Evolutionary conservation across 2,329 filamentous ascomycete genomes (phyloP).

Genomic region (Sporothrix dimorphospora): DNA sequence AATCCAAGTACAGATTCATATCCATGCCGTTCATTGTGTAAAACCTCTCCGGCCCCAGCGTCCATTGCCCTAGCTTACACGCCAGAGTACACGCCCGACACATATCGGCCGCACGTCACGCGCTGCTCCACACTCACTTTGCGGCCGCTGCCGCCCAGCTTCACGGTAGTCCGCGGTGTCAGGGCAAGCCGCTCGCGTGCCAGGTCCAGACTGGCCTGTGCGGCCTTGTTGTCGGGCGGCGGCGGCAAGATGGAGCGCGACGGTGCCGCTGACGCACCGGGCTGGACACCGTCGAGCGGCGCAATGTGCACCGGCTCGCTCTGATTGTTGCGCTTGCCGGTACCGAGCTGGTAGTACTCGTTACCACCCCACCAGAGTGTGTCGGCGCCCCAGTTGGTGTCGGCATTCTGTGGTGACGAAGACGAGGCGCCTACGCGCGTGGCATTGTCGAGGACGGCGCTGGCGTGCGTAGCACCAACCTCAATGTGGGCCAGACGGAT

Average conservation of each 20-base stretch:
- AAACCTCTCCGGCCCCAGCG: neutral
- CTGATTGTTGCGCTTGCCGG: slow-evolving; percentile 82
- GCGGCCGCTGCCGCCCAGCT: slow-evolving; percentile 65
- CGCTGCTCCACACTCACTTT: slow-evolving; percentile 80
- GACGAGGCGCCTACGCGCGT: slow-evolving; percentile 59
- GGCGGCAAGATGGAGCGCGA: neutral
- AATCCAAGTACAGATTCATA: neutral
- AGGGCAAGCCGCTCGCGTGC: slow-evolving; percentile 72
- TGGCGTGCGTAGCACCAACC: slow-evolving; percentile 78
- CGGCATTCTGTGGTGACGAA: slow-evolving; percentile 56
- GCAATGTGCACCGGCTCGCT: slow-evolving; percentile 76
- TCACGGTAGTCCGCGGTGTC: slow-evolving; percentile 73
- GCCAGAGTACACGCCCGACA: slow-evolving; percentile 79
- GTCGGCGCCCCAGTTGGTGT: slow-evolving; percentile 87
- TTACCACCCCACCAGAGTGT: slow-evolving; percentile 95
- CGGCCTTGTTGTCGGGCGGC: neutral
- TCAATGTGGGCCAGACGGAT: slow-evolving; percentile 76
- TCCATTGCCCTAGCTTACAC: neutral
- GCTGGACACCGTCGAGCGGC: slow-evolving; percentile 60
- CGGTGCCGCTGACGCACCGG: neutral
- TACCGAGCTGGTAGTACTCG: slow-evolving; percentile 90
- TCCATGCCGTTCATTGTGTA: neutral
- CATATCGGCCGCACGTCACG: slow-evolving; percentile 81
- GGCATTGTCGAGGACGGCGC: slow-evolving; percentile 82
- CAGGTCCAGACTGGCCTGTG: slow-evolving; percentile 45